phyloP scores from a whole-genome alignment of 345 rosid species.

The Brassica cretica region DNA sequence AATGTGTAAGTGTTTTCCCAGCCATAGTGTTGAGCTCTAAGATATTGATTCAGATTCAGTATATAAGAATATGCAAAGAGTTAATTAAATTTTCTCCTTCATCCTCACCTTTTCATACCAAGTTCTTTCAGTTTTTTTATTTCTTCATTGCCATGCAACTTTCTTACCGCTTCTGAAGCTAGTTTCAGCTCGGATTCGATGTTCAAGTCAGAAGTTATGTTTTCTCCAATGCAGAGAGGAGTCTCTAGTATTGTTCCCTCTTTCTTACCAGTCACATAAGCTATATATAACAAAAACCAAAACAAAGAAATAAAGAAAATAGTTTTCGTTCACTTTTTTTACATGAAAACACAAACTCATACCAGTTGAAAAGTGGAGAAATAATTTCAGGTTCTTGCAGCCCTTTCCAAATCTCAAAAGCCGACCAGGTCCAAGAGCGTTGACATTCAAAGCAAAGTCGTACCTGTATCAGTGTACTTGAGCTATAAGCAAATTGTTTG shows the following conservation, averaged over 20 bases:
- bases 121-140: slow-evolving; percentile 39
- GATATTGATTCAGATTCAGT: neutral
- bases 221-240: slow-evolving; percentile 32
- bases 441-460: slow-evolving; percentile 53
- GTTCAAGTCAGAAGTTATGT: slow-evolving; percentile 23
- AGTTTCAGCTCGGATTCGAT: slow-evolving; percentile 46
- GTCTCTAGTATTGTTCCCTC: slow-evolving; percentile 46
- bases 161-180: slow-evolving; percentile 31
- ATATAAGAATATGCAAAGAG: neutral
- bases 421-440: slow-evolving; percentile 53
- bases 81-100: neutral
- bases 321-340: neutral
- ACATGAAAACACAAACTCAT: slow-evolving; percentile 18
- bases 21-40: slow-evolving; percentile 59
- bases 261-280: slow-evolving; percentile 64
- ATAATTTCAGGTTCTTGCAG: slow-evolving; percentile 43
- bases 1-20: slow-evolving; percentile 89
- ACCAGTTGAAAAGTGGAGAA: slow-evolving; percentile 76
- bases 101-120: slow-evolving; percentile 44
- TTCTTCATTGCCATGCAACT: slow-evolving; percentile 19
- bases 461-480: slow-evolving; percentile 34
- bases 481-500: neutral
- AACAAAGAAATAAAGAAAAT: too few species aligned
- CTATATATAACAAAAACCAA: slow-evolving; percentile 27
- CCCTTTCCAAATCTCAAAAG: slow-evolving; percentile 48